Base-by-base conservation (phyloP, 1,284 basidiomycete genomes). In the Ceratobasidium sp. region DNA sequence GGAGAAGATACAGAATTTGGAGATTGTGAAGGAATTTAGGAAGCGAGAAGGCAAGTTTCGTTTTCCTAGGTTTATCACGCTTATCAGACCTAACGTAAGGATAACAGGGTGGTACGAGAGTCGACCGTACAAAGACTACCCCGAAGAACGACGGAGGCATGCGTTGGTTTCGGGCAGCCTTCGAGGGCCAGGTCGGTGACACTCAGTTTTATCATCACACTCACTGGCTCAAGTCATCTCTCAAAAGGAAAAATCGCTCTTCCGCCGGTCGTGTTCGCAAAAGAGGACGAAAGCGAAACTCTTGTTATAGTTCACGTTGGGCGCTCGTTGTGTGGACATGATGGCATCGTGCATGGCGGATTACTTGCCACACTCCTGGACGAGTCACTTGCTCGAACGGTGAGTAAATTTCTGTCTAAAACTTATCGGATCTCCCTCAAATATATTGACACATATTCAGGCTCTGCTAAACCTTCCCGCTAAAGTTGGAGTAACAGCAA, bases 301-400 rank as follows among this genome's bases (percentile, higher is more conserved):
- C 83, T 91, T 77, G 87, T 91, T 15, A 86, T 98, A 78, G 79
- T 96, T 1, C 97, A 98, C 83, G 87, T 98, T 9, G 97, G 97
- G 0, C 86, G 94, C 50, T 92, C 92, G 5, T 82, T 99, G 68
- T 98, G 97, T 83, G 95, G 95, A 1, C 96, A 97, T 82, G 96
- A 97, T 84, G 96, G 96, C 0, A 95, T 99, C 80, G 86, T 98
- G 1, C 97, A 99, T 83, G 97, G 97, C 0, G 97, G 97, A 1
- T 83, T 99, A 79, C 87, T 98, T 33, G 95, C 96, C 40, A 98
- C 96, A 0, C 85, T 99, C 3, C 86, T 97, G 77, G 97, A 99
- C 82, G 97, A 99, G 86, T 89, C 89, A 1, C 84, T 98, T 56
- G 96, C 91, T 0, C 86, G 97, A 78, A 93, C 92, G 80, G 96